Base-by-base conservation (phyloP, 441 rosid genomes). In the Theobroma grandiflorum region DNA sequence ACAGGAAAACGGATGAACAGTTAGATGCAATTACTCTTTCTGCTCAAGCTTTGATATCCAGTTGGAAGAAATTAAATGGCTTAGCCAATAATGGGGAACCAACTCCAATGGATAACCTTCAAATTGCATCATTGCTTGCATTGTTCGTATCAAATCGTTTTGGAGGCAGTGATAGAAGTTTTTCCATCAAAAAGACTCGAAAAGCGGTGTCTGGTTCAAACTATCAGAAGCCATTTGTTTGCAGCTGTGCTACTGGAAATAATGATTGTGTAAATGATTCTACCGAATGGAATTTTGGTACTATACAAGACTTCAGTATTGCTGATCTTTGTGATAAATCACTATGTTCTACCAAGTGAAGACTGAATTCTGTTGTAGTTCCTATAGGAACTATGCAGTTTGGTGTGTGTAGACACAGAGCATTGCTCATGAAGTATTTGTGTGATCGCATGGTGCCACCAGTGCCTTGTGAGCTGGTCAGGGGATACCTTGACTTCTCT, bases 371-470 rank as follows among this genome's bases (percentile, higher is more conserved):
- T 75, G 78, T 94, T 52, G 75, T 95, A 47, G 91, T 94, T 88
- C 99, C 99, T 76, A 82, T 95, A 35, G 99, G 99, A 58, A 79
- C 86, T 79, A 83, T 95, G 84, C 93, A 90, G 84, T 92, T 94
- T 85, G 99, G 98, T 55, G 89, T 94, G 37, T 95, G 99, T 85
- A 91, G 98, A 79, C 99, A 95, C 76, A 90, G 98, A 86, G 92
- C 98, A 50, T 78, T 95, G 84, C 94, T 95, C 71, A 79, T 94
- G 94, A 95, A 95, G 99, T 95, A 93, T 83, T 91, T 95, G 35
- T 94, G 99, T 80, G 99, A 95, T 65, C 88, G 98, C 55, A 92
- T 94, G 96, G 91, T 91, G 63, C 99, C 98, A 80, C 96, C 97
- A 61, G 79, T 94, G 53, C 96, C 93, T 22, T 93, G 98, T 70